Base-by-base conservation (phyloP, 441 rosid species). In the Croton laevigatus region DNA sequence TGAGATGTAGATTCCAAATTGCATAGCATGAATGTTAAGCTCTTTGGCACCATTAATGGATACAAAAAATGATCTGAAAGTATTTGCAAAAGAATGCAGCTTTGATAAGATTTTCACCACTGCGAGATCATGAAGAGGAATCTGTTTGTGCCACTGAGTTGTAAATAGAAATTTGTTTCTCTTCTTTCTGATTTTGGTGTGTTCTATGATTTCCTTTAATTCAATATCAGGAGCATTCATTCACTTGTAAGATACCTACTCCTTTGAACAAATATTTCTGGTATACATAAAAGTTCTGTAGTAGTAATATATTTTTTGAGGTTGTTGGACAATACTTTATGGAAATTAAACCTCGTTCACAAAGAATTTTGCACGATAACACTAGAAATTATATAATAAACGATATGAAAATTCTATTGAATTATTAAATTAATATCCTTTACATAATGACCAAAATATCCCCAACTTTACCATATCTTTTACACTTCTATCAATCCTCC, bases 131-230 rank as follows among this genome's bases (percentile, higher is more conserved):
- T 51, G 42, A 9, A 42, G 22, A 20, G 44, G 8, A 51, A 4
- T 37, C 54, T 6, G 40, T n/a, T 58, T 0, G 14, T 9, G 6
- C 14, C 49, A 17, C 27, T 8, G 12, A 22, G 10, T 51, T 62
- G 64, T 69, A 11, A 23, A 40, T 69, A 53, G 45, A 38, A 71
- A 61, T 61, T 38, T 20, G 38, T 20, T 16, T 38, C 7, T 0
- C 68, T 71, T 62, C 59, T 44, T 48, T 59, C 59, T 65, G 59
- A 65, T 57, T 32, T 6, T 44, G 51, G 51, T 44, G 69, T 36
- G n/a, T n/a, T n/a, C n/a, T 40, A 9, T 49, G 16, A 1, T 13
- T 37, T 54, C 52, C 37, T 54, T 23, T 23, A 34, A 22, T 20
- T 40, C 49, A 52, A 37, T n/a, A 16, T 52, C n/a, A 51, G 19